These are phyloP conservation scores for Xylaria nigripes DNA, from an alignment of 495 filamentous ascomycete genomes.

Conservation along the genomic window DNA sequence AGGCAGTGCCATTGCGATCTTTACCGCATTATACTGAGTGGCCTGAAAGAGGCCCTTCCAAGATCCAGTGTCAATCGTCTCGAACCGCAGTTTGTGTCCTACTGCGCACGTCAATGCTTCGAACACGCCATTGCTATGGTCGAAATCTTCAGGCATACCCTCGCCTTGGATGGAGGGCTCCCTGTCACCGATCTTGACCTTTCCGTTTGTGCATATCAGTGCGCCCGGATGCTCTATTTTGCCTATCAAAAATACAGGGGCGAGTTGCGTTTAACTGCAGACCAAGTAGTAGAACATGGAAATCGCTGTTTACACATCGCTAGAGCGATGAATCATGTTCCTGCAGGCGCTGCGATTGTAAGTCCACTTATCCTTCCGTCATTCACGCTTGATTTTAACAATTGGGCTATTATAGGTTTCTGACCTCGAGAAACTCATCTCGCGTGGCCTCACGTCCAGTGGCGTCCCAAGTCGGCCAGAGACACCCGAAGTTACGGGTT, in stretches of 20 bases:
- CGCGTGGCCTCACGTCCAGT: conserved; percentile 25
- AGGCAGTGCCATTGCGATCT: conserved; percentile 43
- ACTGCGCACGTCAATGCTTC: conserved; percentile 34
- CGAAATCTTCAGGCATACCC: conserved; percentile 37
- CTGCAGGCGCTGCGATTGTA: conserved; percentile 35
- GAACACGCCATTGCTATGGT: conserved; percentile 42
- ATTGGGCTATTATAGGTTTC: conserved; percentile 26
- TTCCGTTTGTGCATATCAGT: conserved; percentile 42
- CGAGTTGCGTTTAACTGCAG: conserved; percentile 19
- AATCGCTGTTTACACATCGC: conserved; percentile 25
- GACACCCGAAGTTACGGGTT: conserved; percentile 13
- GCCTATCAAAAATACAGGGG: conserved; percentile 17
- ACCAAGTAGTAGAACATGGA: conserved; percentile 22
- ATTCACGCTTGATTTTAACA: neutral
- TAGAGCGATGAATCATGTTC: conserved; percentile 25
- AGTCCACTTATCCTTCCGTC: conserved; percentile 7
- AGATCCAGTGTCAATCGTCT: conserved; percentile 29
- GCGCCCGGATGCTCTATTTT: conserved; percentile 32
- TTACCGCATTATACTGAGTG: conserved; percentile 37
- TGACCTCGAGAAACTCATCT: conserved; percentile 38
- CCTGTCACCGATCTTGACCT: conserved; percentile 41
- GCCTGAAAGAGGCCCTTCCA: conserved; percentile 37
- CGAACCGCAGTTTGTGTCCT: conserved; percentile 31
- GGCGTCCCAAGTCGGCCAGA: conserved; percentile 9
- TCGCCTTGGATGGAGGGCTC: conserved; percentile 31